These are phyloP conservation scores for Trametopsis cervina DNA, from an alignment of 768 basidiomycete species.

Conservation along the genomic window DNA sequence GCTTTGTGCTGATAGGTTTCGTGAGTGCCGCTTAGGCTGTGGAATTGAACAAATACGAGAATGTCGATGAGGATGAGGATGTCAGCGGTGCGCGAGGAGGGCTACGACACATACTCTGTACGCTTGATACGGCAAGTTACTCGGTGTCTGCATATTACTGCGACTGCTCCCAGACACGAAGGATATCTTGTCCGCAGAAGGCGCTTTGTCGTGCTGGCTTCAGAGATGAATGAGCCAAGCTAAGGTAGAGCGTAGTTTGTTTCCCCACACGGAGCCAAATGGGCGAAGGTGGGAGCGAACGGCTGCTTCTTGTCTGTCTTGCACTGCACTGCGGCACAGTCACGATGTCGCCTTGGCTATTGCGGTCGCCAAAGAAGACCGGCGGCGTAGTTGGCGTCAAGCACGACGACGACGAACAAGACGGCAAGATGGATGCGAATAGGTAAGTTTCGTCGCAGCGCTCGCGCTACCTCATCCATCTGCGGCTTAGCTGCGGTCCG, in stretches of 20 bases:
- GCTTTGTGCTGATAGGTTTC: conserved; percentile 27
- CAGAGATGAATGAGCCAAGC: no score
- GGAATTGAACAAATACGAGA: background rate
- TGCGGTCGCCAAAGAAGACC: background rate
- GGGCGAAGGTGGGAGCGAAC: background rate
- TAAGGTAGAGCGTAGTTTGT: no score
- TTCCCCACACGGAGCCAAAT: background rate
- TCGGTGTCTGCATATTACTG: conserved; percentile 13
- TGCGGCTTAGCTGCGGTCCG: no score
- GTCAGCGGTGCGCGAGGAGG: no score
- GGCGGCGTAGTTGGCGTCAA: background rate
- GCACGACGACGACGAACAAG: background rate
- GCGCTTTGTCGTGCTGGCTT: no score
- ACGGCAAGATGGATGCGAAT: background rate
- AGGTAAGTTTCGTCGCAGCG: no score
- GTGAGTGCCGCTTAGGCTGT: conserved; percentile 45
- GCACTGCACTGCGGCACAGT: no score
- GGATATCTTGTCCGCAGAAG: no score
- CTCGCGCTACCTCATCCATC: no score
- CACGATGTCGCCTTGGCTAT: no score
- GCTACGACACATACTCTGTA: conserved; percentile 31
- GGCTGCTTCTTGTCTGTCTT: background rate
- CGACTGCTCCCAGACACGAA: no score
- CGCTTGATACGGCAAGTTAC: conserved; percentile 42
- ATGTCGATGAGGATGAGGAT: background rate